These are phyloP conservation scores for Backusella tarrabulga DNA, from an alignment of 192 early-diverging fungal species.

Conservation along the genomic window DNA sequence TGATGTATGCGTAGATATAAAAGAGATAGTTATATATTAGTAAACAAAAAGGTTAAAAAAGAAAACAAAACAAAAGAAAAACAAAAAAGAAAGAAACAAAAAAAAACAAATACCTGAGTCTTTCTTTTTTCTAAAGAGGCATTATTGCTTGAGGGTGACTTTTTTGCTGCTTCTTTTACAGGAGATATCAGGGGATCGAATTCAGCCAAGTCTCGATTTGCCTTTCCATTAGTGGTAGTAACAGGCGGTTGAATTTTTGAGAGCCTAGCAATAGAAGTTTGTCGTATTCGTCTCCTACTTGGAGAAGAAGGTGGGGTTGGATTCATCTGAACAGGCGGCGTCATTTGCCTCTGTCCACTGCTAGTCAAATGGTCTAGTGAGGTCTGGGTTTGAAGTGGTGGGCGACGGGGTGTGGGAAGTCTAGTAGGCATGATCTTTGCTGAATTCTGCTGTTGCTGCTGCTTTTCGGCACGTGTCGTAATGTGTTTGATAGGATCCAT, in stretches of 20 bases:
- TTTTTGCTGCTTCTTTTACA: conserved; percentile 1
- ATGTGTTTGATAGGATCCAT: conserved; percentile 6
- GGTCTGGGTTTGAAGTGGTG: not conserved
- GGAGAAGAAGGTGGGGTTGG: conserved; percentile 11
- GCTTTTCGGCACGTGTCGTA: not conserved
- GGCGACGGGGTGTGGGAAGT: conserved; percentile 4
- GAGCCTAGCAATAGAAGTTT: conserved; percentile 5
- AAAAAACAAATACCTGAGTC: conserved; percentile 7
- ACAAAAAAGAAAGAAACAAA: not conserved
- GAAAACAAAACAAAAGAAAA: not conserved
- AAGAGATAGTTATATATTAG: not conserved
- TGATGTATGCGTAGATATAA: not conserved
- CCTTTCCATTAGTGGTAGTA: not conserved
- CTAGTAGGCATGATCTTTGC: conserved; percentile 3
- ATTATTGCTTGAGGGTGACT: not conserved
- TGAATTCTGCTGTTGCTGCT: not conserved
- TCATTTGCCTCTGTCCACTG: not conserved
- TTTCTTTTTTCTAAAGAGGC: not conserved
- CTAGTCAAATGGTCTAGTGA: conserved; percentile 4
- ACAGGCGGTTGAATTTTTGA: not conserved
- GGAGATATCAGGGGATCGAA: conserved; percentile 16
- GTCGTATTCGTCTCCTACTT: not conserved
- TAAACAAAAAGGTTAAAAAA: not conserved
- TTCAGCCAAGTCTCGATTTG: conserved; percentile 17
- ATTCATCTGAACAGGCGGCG: not conserved